Percentiles rank a stretch among this genome's conserved stretches.
phyloP scores from a whole-genome alignment of 1,284 basidiomycete species.

The Puccinia hordei region DNA sequence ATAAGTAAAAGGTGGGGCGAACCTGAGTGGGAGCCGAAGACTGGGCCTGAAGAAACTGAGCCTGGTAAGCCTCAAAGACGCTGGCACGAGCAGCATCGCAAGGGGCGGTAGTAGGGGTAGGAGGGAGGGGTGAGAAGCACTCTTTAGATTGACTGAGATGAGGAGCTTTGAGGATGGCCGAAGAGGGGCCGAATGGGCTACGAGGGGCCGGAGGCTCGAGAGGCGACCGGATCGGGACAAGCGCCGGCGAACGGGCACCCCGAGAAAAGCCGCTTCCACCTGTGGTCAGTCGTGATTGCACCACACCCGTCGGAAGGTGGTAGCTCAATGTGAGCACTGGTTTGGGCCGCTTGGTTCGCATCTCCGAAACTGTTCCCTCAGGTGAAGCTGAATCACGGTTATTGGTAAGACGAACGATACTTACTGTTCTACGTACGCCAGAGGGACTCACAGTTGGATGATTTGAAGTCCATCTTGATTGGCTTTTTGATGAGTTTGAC shows the following conservation, averaged over 20 bases:
- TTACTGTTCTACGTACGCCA: neutral
- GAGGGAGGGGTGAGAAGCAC: conserved; percentile 27
- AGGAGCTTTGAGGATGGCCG: conserved; percentile 15
- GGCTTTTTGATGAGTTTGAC: neutral
- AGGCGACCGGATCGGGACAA: conserved; percentile 35
- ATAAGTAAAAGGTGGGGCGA: neutral
- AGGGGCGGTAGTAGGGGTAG: conserved; percentile 2
- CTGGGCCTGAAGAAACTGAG: conserved; percentile 1
- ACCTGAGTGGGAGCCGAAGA: neutral
- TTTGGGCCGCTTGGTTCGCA: conserved; percentile 19
- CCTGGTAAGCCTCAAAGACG: conserved; percentile 13
- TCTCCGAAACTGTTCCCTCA: neutral
- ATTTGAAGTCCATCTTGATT: conserved; percentile 20
- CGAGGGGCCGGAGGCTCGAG: neutral
- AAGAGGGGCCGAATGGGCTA: neutral
- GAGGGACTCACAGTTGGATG: conserved; percentile 14
- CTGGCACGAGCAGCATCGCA: neutral
- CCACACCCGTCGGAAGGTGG: conserved; percentile 15
- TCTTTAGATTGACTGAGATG: conserved; percentile 41
- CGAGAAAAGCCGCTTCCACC: neutral
- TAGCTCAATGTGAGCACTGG: conserved; percentile 21
- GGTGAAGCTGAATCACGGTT: conserved; percentile 2
- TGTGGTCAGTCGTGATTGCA: neutral
- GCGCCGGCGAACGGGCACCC: conserved; percentile 4
- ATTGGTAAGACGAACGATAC: neutral